phyloP scores from a whole-genome alignment of 2,329 filamentous ascomycete species.

The Graphium sp. region DNA sequence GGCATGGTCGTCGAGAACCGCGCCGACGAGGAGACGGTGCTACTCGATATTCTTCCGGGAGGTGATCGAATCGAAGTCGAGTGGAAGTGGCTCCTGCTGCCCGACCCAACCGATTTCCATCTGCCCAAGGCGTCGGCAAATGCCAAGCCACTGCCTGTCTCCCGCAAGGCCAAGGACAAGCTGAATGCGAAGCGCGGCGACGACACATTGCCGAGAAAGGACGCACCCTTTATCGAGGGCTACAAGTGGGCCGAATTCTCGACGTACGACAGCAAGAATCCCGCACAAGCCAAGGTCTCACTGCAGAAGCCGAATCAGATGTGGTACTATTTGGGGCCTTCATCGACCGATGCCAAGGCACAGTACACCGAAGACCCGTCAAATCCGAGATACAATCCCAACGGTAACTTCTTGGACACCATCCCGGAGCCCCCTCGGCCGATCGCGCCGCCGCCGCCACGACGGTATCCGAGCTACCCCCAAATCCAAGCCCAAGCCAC shows the following conservation, averaged over 20 bases:
- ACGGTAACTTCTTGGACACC: constrained; percentile 57
- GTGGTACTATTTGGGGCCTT: constrained; percentile 77
- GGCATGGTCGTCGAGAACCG: constrained; percentile 77
- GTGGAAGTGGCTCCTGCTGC: constrained; percentile 68
- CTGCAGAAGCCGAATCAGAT: constrained; percentile 56
- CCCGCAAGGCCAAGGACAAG: constrained; percentile 44
- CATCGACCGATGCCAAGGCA: constrained; percentile 77
- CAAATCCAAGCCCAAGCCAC: constrained; percentile 1
- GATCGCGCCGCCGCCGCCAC: constrained; percentile 6
- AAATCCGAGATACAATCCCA: constrained; percentile 43
- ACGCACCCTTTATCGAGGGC: constrained; percentile 49
- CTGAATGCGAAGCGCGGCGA: constrained; percentile 48
- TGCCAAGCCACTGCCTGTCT: constrained; percentile 53
- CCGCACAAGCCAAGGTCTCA: constrained; percentile 50
- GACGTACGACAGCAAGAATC: constrained; percentile 28
- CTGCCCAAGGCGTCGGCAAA: constrained; percentile 60
- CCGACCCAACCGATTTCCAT: constrained; percentile 52
- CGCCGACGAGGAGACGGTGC: constrained; percentile 52
- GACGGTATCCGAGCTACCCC: too few relatives aligned
- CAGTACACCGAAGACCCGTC: constrained; percentile 72
- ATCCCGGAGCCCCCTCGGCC: constrained; percentile 35
- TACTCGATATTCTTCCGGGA: constrained; percentile 72
- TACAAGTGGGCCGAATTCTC: constrained; percentile 71
- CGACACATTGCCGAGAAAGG: constrained; percentile 46
- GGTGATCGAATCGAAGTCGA: constrained; percentile 65